Base-by-base conservation (phyloP, 2,329 filamentous ascomycete genomes). In the Pseudogymnoascus sp. region DNA sequence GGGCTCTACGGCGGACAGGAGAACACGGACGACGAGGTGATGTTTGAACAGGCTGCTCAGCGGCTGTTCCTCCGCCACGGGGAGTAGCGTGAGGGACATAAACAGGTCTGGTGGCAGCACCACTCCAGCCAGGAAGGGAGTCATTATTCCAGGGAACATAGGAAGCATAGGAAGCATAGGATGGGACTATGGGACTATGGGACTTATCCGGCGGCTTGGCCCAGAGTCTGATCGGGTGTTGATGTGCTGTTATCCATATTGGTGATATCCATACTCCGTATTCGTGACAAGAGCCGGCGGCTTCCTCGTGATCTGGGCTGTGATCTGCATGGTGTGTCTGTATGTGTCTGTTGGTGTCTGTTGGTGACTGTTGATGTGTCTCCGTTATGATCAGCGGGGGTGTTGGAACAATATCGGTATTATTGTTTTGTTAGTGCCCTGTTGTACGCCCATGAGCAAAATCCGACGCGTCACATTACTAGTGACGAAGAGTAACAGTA, bases 1-100 rank as follows among this genome's bases (percentile, higher is more conserved):
- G 78, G 80, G 11, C 71, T 82, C 23, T 80, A 82, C 66, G 78
- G 78, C 21, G 80, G 79, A 11, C 71, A 71, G 59, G 81, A 83
- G 69, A 83, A 83, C 69, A 73, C 74, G 1, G 77, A 79, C 44
- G 79, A 80, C 63, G 70, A 73, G 47, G 68, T 71, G 6, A 68
- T 78, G 61, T 74, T 76, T 62, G 71, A 75, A 13, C 67, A 69
- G 62, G 69, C 68, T 13, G 67, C 70, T 31, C 64, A 65, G 11
- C 68, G 68, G 63, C 67, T 72, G 35, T 70, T 57, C 47, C 26
- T 53, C 15, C 13, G n/a, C n/a, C 47, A 57, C 26, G n/a, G 33
- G 33, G 59, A 57, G 26, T 33, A 57, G 47, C 3, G 28, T n/a
- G 47, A 33, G 47, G 26, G 26, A 33, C 15, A 5, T 17, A n/a